Evolutionary conservation across 768 basidiomycete species (phyloP).

Genomic region (Coprinopsis marcescibilis): DNA sequence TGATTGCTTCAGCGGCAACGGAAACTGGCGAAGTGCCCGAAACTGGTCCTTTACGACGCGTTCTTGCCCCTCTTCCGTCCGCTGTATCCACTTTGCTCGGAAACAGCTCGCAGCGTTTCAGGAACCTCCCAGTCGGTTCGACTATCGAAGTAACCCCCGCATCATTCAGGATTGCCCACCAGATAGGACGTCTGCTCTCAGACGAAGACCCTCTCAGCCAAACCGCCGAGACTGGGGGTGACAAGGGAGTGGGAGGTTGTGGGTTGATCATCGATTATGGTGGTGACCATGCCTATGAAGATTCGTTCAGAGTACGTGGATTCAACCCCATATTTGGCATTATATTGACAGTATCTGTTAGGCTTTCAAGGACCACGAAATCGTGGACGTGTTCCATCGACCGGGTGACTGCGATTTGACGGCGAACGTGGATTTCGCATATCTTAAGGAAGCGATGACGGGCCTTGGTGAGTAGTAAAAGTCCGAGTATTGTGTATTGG

Average conservation of each 20-base stretch:
- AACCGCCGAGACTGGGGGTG: conserved; percentile 2
- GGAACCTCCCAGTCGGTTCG: conserved; percentile 57
- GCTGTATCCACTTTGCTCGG: conserved; percentile 51
- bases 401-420: conserved; percentile 92
- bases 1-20: conserved; percentile 46
- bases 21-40: conserved; percentile 9
- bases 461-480: conserved; percentile 68
- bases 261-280: conserved; percentile 93
- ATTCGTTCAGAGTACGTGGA: conserved; percentile 73
- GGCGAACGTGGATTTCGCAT: conserved; percentile 94
- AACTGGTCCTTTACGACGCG: conserved; percentile 48
- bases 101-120: conserved; percentile 65
- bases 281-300: conserved; percentile 55
- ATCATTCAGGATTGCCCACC: conserved; percentile 61
- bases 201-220: not conserved
- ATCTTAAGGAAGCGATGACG: conserved; percentile 70
- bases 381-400: conserved; percentile 76
- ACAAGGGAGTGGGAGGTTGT: conserved; percentile 36
- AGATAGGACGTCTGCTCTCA: conserved; percentile 59
- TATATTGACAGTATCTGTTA: too few species aligned
- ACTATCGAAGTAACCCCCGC: conserved; percentile 78
- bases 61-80: conserved; percentile 56
- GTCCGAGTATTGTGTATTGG: too few species aligned
- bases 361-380: conserved; percentile 87
- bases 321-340: conserved; percentile 4